Percentiles rank a stretch among this genome's conserved stretches.
phyloP scores from a whole-genome alignment of 495 filamentous ascomycete genomes.

The Trichoderma asperelloides region DNA sequence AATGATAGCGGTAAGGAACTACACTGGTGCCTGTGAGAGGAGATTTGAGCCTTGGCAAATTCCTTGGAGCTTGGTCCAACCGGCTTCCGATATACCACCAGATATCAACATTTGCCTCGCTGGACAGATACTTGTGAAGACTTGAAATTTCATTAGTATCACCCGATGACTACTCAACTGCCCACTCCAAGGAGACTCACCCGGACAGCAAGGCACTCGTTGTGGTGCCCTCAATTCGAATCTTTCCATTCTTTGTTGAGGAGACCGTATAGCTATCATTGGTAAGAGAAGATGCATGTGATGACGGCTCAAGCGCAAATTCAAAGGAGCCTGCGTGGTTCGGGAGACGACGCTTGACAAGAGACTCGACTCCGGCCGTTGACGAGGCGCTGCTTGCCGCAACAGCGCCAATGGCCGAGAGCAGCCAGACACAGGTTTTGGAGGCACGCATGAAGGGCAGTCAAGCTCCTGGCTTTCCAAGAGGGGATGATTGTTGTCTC shows the following conservation, averaged over 20 bases:
- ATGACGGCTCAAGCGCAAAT: conserved; percentile 26
- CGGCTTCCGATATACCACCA: conserved; percentile 40
- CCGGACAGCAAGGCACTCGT: conserved; percentile 38
- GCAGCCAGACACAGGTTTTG: conserved; percentile 12
- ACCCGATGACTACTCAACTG: no score
- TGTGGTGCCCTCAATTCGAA: conserved; percentile 37
- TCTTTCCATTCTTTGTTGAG: conserved; percentile 27
- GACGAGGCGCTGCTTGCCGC: conserved; percentile 25
- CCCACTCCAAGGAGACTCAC: conserved; percentile 19
- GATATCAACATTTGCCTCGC: conserved; percentile 40
- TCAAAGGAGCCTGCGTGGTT: conserved; percentile 31
- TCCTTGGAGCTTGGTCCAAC: conserved; percentile 21
- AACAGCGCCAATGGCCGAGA: conserved; percentile 12
- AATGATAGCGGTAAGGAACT: conserved; percentile 47
- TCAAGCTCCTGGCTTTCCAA: background rate
- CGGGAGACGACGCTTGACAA: conserved; percentile 39
- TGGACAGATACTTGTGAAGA: conserved; percentile 41
- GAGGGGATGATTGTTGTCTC: background rate
- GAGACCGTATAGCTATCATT: conserved; percentile 39
- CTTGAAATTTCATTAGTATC: conserved; percentile 15
- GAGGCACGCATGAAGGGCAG: conserved; percentile 12
- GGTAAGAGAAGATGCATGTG: conserved; percentile 11
- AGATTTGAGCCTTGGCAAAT: conserved; percentile 21
- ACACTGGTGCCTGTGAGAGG: conserved; percentile 26
- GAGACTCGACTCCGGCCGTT: conserved; percentile 29